phyloP scores from a whole-genome alignment of 2,329 filamentous ascomycete species.

The Pseudocercospora musae region DNA sequence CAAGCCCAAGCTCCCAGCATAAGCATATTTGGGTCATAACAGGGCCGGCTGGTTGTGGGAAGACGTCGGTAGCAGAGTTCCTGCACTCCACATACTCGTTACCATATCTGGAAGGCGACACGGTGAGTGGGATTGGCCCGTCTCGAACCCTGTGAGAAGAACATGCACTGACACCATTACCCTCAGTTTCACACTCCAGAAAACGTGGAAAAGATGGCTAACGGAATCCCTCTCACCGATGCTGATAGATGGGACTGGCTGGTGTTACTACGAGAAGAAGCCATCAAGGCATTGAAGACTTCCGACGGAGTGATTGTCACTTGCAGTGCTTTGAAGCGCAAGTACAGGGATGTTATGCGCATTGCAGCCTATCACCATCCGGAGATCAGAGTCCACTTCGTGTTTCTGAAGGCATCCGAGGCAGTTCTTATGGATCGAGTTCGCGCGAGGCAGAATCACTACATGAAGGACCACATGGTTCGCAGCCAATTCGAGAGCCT shows the following conservation, averaged over 20 bases:
- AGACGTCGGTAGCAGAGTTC: slow-evolving; percentile 50
- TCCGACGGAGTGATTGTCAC: slow-evolving; percentile 76
- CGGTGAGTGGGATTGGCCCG: slow-evolving; percentile 36
- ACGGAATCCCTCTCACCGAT: slow-evolving; percentile 80
- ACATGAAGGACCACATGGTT: slow-evolving; percentile 96
- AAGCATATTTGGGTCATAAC: slow-evolving; percentile 53
- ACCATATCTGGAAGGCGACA: slow-evolving; percentile 52
- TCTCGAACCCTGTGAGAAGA: background rate
- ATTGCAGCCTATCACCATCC: slow-evolving; percentile 48
- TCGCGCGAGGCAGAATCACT: slow-evolving; percentile 72
- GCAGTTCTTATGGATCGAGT: slow-evolving; percentile 74
- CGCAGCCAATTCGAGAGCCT: slow-evolving; percentile 84
- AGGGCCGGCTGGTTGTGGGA: slow-evolving; percentile 53
- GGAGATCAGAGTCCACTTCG: slow-evolving; percentile 68
- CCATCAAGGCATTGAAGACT: slow-evolving; percentile 35
- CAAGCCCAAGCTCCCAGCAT: slow-evolving; percentile 32
- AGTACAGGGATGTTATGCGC: slow-evolving; percentile 75
- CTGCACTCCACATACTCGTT: slow-evolving; percentile 44
- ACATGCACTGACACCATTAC: background rate
- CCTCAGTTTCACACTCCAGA: slow-evolving; percentile 48
- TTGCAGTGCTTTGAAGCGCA: slow-evolving; percentile 93
- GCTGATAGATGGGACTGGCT: slow-evolving; percentile 98
- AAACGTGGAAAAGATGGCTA: slow-evolving; percentile 77
- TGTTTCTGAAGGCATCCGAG: slow-evolving; percentile 81
- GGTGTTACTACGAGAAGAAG: slow-evolving; percentile 47